A percentile compares a stretch with the other conserved stretches of the same genome.
These are phyloP conservation scores for Kwoniella sp. DNA, from an alignment of 768 basidiomycete species.

Conservation along the genomic window DNA sequence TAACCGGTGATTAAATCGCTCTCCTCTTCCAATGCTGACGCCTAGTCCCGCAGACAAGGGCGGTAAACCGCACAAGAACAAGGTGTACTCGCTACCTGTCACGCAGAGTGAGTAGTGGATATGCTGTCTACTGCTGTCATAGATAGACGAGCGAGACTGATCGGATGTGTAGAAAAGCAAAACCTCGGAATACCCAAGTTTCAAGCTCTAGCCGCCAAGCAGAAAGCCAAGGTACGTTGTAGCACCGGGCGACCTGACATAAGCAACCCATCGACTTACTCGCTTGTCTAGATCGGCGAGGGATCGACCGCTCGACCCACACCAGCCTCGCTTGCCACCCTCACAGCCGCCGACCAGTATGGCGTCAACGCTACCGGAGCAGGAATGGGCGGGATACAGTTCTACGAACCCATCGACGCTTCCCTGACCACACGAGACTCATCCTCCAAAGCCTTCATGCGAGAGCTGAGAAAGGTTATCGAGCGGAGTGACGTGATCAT, in stretches of 20 bases:
- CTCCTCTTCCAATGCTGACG: slow-evolving; percentile 2
- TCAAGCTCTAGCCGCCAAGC: slow-evolving; percentile 54
- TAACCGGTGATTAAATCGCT: background rate
- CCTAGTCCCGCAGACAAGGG: slow-evolving; percentile 21
- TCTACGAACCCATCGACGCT: slow-evolving; percentile 40
- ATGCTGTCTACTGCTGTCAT: background rate
- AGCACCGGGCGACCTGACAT: background rate
- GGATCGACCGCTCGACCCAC: slow-evolving; percentile 8
- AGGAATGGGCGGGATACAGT: slow-evolving; percentile 4
- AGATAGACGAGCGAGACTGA: background rate
- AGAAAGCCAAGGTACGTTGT: slow-evolving; percentile 28
- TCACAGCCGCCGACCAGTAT: slow-evolving; percentile 10
- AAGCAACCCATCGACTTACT: background rate
- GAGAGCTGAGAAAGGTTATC: slow-evolving; percentile 82
- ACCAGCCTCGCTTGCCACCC: slow-evolving; percentile 7
- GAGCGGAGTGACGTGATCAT: slow-evolving; percentile 88
- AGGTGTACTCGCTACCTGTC: slow-evolving; percentile 30
- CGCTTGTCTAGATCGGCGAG: slow-evolving; percentile 56
- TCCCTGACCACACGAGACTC: slow-evolving; percentile 49
- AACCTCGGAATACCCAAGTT: slow-evolving; percentile 84
- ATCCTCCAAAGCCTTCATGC: slow-evolving; percentile 58
- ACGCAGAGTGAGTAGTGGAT: slow-evolving; percentile 26
- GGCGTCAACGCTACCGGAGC: slow-evolving; percentile 8
- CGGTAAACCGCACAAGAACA: slow-evolving; percentile 24
- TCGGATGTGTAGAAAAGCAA: slow-evolving; percentile 57